Conservation (phyloP, 2,329 filamentous ascomycete genomes). For the Ramichloridium luteum region DNA sequence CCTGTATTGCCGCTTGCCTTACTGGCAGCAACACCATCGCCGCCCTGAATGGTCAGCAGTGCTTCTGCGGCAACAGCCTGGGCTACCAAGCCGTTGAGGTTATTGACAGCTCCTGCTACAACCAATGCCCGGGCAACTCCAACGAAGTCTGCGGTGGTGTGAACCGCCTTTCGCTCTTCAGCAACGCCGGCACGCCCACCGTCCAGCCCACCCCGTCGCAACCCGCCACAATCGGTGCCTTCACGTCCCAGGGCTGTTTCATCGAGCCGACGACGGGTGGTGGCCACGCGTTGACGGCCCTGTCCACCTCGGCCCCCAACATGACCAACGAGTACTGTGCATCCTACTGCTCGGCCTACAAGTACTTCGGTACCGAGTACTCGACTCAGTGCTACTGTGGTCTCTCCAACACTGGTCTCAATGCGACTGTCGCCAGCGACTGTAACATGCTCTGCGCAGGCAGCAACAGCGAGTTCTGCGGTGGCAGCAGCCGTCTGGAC, state of each 20-base stretch:
- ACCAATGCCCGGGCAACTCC: slow-evolving; percentile 22
- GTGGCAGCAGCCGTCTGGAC: slow-evolving; percentile 16
- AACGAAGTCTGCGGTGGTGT: slow-evolving; percentile 21
- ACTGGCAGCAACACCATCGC: slow-evolving; percentile 24
- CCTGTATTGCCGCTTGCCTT: slow-evolving; percentile 22
- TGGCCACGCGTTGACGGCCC: slow-evolving; percentile 19
- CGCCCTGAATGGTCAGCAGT: slow-evolving; percentile 24
- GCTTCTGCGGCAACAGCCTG: slow-evolving; percentile 24
- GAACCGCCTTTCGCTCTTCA: slow-evolving; percentile 24
- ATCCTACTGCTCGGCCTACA: slow-evolving; percentile 24
- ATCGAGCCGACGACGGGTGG: slow-evolving; percentile 17
- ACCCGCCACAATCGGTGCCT: slow-evolving; percentile 19
- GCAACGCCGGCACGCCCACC: slow-evolving; percentile 15
- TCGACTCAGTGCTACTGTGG: slow-evolving; percentile 25
- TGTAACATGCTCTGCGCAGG: slow-evolving; percentile 21
- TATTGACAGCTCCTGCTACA: slow-evolving; percentile 22
- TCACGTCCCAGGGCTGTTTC: slow-evolving; percentile 22
- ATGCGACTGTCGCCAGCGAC: slow-evolving; percentile 9
- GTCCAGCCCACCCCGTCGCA: slow-evolving; percentile 14
- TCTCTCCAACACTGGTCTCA: slow-evolving; percentile 5
- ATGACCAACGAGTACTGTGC: slow-evolving; percentile 32
- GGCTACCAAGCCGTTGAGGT: slow-evolving; percentile 16
- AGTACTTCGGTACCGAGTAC: slow-evolving; percentile 30
- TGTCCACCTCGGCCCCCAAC: slow-evolving; percentile 14
- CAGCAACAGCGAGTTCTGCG: slow-evolving; percentile 20